Evolutionary conservation across 371 early-diverging fungal genomes (phyloP).

Genomic region (Smittium mucronatum): DNA sequence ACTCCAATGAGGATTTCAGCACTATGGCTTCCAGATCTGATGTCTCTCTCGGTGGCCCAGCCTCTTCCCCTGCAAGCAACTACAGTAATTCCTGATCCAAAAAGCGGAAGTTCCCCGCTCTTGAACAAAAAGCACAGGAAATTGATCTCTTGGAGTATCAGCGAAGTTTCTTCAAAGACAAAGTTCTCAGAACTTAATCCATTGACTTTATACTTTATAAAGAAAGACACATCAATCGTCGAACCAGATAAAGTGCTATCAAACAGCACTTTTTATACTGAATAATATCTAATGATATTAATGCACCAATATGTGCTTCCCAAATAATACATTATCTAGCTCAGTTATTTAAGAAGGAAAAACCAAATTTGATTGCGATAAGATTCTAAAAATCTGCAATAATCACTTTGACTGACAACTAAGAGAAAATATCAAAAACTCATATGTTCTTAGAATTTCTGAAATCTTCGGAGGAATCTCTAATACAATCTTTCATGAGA

Average conservation of each 20-base stretch:
- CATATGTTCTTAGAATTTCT: background rate
- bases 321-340: background rate
- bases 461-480: background rate
- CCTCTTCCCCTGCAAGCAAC: background rate
- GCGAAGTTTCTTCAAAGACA: background rate
- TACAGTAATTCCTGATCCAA: background rate
- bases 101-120: background rate
- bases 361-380: background rate
- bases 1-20: background rate
- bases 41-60: background rate
- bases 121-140: background rate
- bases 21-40: background rate
- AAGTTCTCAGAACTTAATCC: background rate
- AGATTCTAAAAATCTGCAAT: background rate
- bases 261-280: background rate
- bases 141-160: background rate
- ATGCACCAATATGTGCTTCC: background rate
- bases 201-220: background rate
- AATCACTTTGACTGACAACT: background rate
- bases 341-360: background rate
- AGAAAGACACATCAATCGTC: background rate
- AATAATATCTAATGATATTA: background rate
- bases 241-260: background rate
- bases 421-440: background rate
- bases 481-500: background rate